phyloP scores from a whole-genome alignment of 2,329 filamentous ascomycete genomes.

The Fusarium pininemorale region DNA sequence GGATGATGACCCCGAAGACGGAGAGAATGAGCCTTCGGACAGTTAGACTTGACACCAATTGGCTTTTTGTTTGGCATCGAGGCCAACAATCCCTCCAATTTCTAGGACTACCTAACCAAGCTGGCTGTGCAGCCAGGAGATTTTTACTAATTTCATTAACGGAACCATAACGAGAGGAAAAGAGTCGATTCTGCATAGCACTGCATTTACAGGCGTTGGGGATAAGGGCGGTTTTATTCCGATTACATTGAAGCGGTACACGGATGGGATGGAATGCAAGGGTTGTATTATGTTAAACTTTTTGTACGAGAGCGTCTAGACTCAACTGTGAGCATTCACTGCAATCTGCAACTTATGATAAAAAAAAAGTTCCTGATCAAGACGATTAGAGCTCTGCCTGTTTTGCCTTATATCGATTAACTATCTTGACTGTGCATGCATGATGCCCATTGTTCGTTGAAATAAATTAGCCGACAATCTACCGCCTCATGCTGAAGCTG shows the following conservation, averaged over 20 bases:
- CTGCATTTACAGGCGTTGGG: conserved; percentile 41
- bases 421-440: neutral
- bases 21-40: conserved; percentile 18
- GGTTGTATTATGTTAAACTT: conserved; percentile 22
- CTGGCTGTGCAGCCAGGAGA: neutral
- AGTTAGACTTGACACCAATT: conserved; percentile 10
- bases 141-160: conserved; percentile 14
- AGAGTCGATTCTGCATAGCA: conserved; percentile 29
- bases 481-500: conserved; percentile 16
- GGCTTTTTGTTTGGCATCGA: neutral
- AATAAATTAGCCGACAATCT: conserved; percentile 35
- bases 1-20: conserved; percentile 37
- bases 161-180: conserved; percentile 15
- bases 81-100: neutral
- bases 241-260: conserved; percentile 25
- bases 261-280: conserved; percentile 11
- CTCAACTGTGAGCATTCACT: neutral
- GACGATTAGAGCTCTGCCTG: neutral
- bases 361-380: neutral
- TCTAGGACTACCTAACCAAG: neutral
- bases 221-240: conserved; percentile 14
- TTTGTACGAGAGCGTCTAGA: conserved; percentile 20
- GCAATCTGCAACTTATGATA: neutral
- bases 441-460: neutral
- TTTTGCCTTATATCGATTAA: neutral